Base-by-base conservation (phyloP, 2,329 filamentous ascomycete species). In the Rutstroemia sp. region DNA sequence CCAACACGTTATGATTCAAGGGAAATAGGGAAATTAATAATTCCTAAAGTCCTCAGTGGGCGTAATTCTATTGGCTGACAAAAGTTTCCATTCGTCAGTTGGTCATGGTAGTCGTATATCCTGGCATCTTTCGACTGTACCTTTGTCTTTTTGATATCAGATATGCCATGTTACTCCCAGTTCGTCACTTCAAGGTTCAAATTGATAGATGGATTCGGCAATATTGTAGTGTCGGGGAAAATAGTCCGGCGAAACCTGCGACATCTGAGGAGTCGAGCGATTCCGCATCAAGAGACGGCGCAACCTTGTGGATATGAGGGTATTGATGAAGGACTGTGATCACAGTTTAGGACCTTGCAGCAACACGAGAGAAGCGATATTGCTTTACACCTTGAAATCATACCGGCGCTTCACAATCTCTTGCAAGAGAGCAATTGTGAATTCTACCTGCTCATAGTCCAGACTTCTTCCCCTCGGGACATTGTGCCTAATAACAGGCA, bases 21-120 rank as follows among this genome's bases (percentile, higher is more conserved):
- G 18, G 46, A 47, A 53, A n/a, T 47, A 47, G 42, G 51, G 16
- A 37, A 47, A 42, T 41, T 47, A 47, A 53, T 23, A 37, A 47
- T 37, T 53, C 4, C 23, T 23, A 23, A 42, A 38, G 5, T 23
- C 23, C 27, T 30, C 8, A 10, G 2, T 30, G 8, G 10, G 27
- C 27, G 10, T 5, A 47, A 16, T 48, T 21, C n/a, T 38, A 53
- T 18, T 41, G 10, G 10, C 8, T 18, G 7, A 21, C 27, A 6
- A n/a, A 5, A 9, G 16, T 10, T 34, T 18, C 25, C 4, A 34
- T 23, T 41, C 14, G 19, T 21, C 19, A 19, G 19, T 45, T 12
- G n/a, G 18, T 23, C 46, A 18, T 37, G 18, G 30, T 47, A 19
- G 21, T 45, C 18, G 9, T 21, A 47, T 47, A 14, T 53, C 51